Percentiles rank a stretch among this genome's conserved stretches.
phyloP scores from a whole-genome alignment of 2,329 filamentous ascomycete genomes.

The Clonostachys rhizophaga region DNA sequence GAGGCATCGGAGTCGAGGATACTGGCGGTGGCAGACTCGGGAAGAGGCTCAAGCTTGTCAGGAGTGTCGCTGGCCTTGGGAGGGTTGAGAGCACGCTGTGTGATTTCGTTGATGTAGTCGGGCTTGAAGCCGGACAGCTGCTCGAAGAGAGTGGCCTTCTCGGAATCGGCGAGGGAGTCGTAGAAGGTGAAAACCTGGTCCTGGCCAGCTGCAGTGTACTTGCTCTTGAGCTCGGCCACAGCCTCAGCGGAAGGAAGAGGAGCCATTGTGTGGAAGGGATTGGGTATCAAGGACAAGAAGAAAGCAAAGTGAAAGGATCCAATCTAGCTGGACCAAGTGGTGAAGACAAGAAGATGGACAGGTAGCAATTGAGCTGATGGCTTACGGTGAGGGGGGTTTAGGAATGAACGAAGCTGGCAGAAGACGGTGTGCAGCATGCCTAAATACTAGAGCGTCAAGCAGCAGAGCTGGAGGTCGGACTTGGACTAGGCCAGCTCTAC shows the following conservation, averaged over 20 bases:
- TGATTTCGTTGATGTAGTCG: constrained; percentile 80
- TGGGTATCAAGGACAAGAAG: too few species aligned
- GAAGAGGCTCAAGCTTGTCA: constrained; percentile 75
- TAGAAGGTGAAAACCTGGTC: constrained; percentile 78
- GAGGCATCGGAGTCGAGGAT: constrained; percentile 81
- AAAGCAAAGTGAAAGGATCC: too few species aligned
- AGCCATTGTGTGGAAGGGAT: too few species aligned
- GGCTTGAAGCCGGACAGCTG: constrained; percentile 84
- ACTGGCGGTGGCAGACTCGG: constrained; percentile 79
- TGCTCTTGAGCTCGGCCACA: constrained; percentile 63
- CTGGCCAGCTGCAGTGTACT: constrained; percentile 72
- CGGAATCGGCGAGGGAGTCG: constrained; percentile 67
- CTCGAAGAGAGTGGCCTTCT: constrained; percentile 74
- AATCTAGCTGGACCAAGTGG: too few species aligned
- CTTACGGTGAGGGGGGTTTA: too few species aligned
- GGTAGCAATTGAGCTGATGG: too few species aligned
- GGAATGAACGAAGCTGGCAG: too few species aligned
- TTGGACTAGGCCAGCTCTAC: too few species aligned
- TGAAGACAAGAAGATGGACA: too few species aligned
- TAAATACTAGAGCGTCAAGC: too few species aligned
- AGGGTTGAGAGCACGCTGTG: constrained; percentile 76
- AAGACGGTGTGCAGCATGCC: too few species aligned
- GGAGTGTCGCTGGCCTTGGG: constrained; percentile 45
- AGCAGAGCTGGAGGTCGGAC: too few species aligned
- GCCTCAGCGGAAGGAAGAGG: constrained; percentile 48